These are phyloP conservation scores for Sideroxylon spinosum DNA, from an alignment of 179 eudicot species.

Conservation along the genomic window DNA sequence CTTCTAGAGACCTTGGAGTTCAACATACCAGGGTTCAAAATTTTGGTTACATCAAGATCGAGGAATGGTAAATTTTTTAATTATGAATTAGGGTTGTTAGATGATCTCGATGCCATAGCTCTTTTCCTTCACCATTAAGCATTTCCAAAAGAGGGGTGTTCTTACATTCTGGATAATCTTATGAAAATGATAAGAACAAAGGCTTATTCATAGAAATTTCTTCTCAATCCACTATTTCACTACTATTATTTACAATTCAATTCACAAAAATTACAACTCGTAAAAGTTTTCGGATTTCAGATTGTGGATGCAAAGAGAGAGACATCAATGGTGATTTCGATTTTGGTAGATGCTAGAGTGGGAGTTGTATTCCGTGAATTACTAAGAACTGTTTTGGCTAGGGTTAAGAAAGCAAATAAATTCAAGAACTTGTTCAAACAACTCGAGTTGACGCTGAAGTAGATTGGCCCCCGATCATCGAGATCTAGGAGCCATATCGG, in stretches of 20 bases:
- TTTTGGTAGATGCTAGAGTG: too few species aligned
- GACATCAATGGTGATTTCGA: too few species aligned
- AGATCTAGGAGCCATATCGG: not conserved
- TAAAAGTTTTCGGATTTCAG: too few species aligned
- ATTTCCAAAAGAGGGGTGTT: constrained; percentile 18
- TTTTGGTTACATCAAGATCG: constrained; percentile 33
- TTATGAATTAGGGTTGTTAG: constrained; percentile 21
- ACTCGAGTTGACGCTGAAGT: not conserved
- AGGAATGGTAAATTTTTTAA: constrained; percentile 19
- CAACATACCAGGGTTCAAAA: constrained; percentile 17
- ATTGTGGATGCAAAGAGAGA: too few species aligned
- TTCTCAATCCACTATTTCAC: too few species aligned
- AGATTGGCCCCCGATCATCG: not conserved
- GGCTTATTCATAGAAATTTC: too few species aligned
- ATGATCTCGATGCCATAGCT: constrained; percentile 24
- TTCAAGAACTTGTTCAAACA: too few species aligned
- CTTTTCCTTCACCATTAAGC: constrained; percentile 27
- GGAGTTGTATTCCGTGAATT: too few species aligned
- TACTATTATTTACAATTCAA: not conserved
- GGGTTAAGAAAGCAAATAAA: too few species aligned
- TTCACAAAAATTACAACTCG: too few species aligned
- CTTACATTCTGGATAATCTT: constrained; percentile 11
- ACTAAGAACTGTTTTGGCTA: too few species aligned
- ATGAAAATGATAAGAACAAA: too few species aligned
- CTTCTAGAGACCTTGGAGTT: constrained; percentile 15